Evolutionary conservation across 495 filamentous ascomycete genomes (phyloP).

Genomic region (Neurospora cerealis): DNA sequence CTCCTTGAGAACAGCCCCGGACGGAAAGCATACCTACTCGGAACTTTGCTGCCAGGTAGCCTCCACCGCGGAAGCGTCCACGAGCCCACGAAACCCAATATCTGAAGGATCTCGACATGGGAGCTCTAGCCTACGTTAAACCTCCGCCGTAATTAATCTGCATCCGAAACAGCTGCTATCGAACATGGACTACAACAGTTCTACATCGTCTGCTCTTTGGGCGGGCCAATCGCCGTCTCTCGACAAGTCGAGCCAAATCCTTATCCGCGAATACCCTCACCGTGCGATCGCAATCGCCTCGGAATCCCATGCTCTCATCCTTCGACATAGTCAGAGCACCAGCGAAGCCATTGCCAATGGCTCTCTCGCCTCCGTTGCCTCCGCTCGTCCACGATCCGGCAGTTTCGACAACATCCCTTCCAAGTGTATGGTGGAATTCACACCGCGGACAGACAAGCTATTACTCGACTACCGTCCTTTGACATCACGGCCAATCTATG

Average conservation of each 20-base stretch:
- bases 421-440: slow-evolving; percentile 84
- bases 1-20: neutral
- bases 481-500: slow-evolving; percentile 65
- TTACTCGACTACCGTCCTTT: slow-evolving; percentile 64
- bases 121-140: neutral
- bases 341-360: slow-evolving; percentile 41
- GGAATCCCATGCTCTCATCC: slow-evolving; percentile 66
- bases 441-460: slow-evolving; percentile 49
- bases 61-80: neutral
- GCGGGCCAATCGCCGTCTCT: slow-evolving; percentile 25
- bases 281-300: slow-evolving; percentile 79
- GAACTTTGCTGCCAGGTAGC: neutral
- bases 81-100: neutral
- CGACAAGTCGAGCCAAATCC: slow-evolving; percentile 43
- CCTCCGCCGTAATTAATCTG: neutral
- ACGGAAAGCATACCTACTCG: neutral
- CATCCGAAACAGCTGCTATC: neutral
- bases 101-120: neutral
- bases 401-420: slow-evolving; percentile 30
- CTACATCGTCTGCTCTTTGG: slow-evolving; percentile 18
- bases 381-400: slow-evolving; percentile 25
- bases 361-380: slow-evolving; percentile 37
- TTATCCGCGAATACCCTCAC: slow-evolving; percentile 68
- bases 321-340: slow-evolving; percentile 58
- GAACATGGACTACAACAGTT: slow-evolving; percentile 19